A percentile compares a stretch with the other conserved stretches of the same genome.
Evolutionary conservation across 1,139 yeast species (phyloP).

Genomic region (Kazachstania sp.): DNA sequence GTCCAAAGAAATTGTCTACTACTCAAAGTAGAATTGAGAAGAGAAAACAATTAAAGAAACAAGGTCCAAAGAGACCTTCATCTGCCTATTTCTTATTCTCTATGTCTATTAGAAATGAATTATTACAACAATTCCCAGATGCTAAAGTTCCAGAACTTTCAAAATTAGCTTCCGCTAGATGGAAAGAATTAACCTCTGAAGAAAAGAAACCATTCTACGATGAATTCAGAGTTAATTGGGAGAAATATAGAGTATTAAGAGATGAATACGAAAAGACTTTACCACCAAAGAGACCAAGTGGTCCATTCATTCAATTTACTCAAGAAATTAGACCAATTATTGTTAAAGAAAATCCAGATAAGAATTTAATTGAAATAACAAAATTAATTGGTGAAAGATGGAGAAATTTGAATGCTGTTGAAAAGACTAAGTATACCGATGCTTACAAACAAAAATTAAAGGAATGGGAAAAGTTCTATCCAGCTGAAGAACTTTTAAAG

Average conservation of each 20-base stretch:
- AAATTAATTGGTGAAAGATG: constrained; percentile 32
- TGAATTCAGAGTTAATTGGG: constrained; percentile 31
- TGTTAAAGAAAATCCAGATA: constrained; percentile 29
- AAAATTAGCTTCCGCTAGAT: constrained; percentile 31
- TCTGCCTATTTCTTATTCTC: constrained; percentile 32
- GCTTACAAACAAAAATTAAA: constrained; percentile 30
- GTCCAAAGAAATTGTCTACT: constrained; percentile 28
- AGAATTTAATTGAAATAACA: constrained; percentile 30
- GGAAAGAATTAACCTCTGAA: constrained; percentile 30
- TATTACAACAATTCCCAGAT: constrained; percentile 28
- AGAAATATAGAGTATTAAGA: constrained; percentile 29
- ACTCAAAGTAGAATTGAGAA: constrained; percentile 32
- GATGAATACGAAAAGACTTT: constrained; percentile 30
- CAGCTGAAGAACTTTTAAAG: constrained; percentile 17
- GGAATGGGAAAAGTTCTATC: constrained; percentile 32
- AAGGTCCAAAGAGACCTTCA: constrained; percentile 33
- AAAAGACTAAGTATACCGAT: constrained; percentile 29
- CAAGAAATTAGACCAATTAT: constrained; percentile 29
- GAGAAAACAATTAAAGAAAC: constrained; percentile 30
- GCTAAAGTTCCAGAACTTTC: constrained; percentile 32
- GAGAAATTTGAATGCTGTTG: constrained; percentile 26
- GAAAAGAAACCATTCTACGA: constrained; percentile 31
- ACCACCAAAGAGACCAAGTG: constrained; percentile 33
- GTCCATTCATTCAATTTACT: constrained; percentile 31
- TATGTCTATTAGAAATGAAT: constrained; percentile 29